A percentile compares a stretch with the other conserved stretches of the same genome.
Evolutionary conservation across 2,329 filamentous ascomycete species (phyloP).

Genomic region (Trichophyton benhamiae): DNA sequence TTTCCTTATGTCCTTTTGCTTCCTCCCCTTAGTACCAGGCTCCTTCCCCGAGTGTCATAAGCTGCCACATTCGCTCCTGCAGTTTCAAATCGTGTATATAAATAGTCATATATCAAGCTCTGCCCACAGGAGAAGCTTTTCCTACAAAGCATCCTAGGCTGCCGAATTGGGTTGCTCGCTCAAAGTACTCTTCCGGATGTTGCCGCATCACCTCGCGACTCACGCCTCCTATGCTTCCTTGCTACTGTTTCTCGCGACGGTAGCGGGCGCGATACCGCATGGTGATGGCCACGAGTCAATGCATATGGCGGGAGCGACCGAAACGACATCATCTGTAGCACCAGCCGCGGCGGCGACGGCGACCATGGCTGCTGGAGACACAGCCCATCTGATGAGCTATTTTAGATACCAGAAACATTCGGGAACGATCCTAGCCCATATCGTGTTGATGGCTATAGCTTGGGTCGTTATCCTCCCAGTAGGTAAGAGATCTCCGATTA

Average conservation of each 20-base stretch:
- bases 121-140: not conserved
- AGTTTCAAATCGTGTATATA: not conserved
- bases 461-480: slow-evolving; percentile 64
- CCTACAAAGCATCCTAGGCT: not conserved
- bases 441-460: slow-evolving; percentile 54
- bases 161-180: not conserved
- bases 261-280: slow-evolving; percentile 25
- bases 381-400: slow-evolving; percentile 29
- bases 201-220: not conserved
- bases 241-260: slow-evolving; percentile 13
- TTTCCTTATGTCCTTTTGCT: not conserved
- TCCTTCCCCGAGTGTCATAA: not conserved
- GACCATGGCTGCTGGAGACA: slow-evolving; percentile 20
- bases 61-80: not conserved
- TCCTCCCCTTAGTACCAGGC: not conserved
- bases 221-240: not conserved
- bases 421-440: slow-evolving; percentile 52
- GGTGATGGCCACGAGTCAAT: slow-evolving; percentile 22
- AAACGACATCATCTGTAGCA: slow-evolving; percentile 9
- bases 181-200: not conserved
- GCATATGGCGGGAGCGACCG: slow-evolving; percentile 23
- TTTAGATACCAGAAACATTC: slow-evolving; percentile 31
- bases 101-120: not conserved
- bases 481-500: slow-evolving; percentile 40
- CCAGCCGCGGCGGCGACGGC: slow-evolving; percentile 13